Evolutionary conservation across 2,329 filamentous ascomycete genomes (phyloP).

Genomic region (Pleurostoma richardsiae): DNA sequence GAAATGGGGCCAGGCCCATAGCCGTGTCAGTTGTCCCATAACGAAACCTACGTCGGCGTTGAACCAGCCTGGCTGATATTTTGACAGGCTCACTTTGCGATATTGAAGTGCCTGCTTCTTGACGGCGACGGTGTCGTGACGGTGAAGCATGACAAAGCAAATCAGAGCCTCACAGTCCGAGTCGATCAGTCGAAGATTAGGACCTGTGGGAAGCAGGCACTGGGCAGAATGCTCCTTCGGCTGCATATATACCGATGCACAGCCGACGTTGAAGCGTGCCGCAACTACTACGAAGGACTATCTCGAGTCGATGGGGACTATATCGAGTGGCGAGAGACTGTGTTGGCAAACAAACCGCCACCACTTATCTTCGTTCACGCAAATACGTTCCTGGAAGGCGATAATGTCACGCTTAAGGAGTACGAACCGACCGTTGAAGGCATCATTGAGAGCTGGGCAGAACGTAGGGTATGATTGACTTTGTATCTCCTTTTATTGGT

Average conservation of each 20-base stretch:
- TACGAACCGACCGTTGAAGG: too few relatives aligned
- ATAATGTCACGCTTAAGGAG: neutral
- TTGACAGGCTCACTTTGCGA: conserved; percentile 53
- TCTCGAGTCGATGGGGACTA: conserved; percentile 48
- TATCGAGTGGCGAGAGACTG: conserved; percentile 48
- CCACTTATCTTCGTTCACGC: conserved; percentile 60
- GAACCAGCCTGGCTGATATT: neutral
- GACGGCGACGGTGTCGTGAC: conserved; percentile 45
- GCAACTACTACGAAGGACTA: conserved; percentile 51
- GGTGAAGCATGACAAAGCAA: conserved; percentile 37
- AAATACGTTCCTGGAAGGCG: conserved; percentile 43
- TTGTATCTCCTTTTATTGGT: too few relatives aligned
- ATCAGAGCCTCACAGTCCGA: conserved; percentile 43
- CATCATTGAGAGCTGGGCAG: too few relatives aligned
- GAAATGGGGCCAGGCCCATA: conserved; percentile 40
- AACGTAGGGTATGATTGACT: too few relatives aligned
- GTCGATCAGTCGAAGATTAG: conserved; percentile 55
- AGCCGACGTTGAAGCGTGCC: conserved; percentile 48
- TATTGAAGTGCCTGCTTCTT: conserved; percentile 52
- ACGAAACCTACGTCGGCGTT: neutral
- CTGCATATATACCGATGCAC: conserved; percentile 60
- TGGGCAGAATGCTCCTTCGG: conserved; percentile 53
- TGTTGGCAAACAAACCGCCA: conserved; percentile 51
- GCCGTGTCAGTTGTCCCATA: conserved; percentile 16
- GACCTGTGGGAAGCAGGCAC: conserved; percentile 49